Percentiles rank a stretch among this genome's conserved stretches.
phyloP scores from a whole-genome alignment of 805 yeast genomes.

The Barnettozyma pratensis region DNA sequence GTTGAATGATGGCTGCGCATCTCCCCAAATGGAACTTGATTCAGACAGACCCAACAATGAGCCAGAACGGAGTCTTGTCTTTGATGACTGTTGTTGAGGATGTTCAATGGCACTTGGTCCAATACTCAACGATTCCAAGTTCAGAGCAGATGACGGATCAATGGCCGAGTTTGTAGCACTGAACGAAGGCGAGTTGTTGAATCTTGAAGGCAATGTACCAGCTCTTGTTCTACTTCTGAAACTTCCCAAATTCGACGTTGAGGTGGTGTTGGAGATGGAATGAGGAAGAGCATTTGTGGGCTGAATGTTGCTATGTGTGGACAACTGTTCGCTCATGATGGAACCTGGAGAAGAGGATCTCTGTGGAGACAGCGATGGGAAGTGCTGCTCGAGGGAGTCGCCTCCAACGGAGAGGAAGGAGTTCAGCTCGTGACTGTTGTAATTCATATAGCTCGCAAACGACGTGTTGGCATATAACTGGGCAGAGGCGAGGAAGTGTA shows the following conservation, averaged over 20 bases:
- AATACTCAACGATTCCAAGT: slow-evolving; percentile 13
- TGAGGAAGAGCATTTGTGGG: background rate
- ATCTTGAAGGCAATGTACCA: slow-evolving; percentile 71
- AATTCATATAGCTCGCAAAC: slow-evolving; percentile 5
- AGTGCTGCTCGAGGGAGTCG: slow-evolving; percentile 15
- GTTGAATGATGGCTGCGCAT: slow-evolving; percentile 14
- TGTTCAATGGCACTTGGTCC: background rate
- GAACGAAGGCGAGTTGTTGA: slow-evolving; percentile 26
- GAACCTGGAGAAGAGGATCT: slow-evolving; percentile 25
- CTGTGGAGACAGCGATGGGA: slow-evolving; percentile 20
- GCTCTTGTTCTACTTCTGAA: slow-evolving; percentile 62
- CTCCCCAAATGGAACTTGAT: slow-evolving; percentile 57
- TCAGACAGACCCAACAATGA: slow-evolving; percentile 38
- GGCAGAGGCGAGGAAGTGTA: too few species aligned
- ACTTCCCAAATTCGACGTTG: slow-evolving; percentile 32
- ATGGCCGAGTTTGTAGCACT: slow-evolving; percentile 8
- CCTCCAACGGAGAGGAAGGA: slow-evolving; percentile 18
- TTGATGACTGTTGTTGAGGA: slow-evolving; percentile 4
- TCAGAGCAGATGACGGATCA: slow-evolving; percentile 18
- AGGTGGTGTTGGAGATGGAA: background rate
- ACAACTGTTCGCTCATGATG: slow-evolving; percentile 17
- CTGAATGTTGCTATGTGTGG: slow-evolving; percentile 5
- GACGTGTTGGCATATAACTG: too few species aligned
- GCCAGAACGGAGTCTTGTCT: slow-evolving; percentile 47
- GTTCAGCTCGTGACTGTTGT: slow-evolving; percentile 19